These are phyloP conservation scores for Euphorbia pulcherrima DNA, from an alignment of 345 rosid genomes.

Conservation along the genomic window DNA sequence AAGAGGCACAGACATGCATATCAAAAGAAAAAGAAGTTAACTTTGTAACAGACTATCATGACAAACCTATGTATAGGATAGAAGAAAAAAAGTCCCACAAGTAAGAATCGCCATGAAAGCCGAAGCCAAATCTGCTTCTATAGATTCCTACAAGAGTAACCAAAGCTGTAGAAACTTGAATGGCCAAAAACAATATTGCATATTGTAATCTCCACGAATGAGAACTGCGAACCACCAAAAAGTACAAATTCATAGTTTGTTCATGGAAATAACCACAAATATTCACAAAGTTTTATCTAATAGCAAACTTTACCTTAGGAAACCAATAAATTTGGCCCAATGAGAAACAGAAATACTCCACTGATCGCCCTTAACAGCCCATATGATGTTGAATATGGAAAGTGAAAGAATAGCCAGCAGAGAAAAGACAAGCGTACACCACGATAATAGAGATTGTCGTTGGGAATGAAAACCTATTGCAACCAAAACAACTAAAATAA, in stretches of 20 bases:
- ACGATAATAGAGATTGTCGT: constrained; percentile 34
- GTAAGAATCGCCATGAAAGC: constrained; percentile 20
- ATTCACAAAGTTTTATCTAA: not conserved
- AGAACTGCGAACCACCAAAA: constrained; percentile 31
- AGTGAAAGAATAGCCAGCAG: constrained; percentile 34
- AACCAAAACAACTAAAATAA: not conserved
- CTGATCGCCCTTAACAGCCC: constrained; percentile 37
- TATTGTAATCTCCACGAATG: constrained; percentile 33
- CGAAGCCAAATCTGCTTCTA: constrained; percentile 21
- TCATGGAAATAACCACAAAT: not conserved
- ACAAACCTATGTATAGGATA: constrained; percentile 38
- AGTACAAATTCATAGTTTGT: not conserved
- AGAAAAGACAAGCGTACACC: constrained; percentile 38
- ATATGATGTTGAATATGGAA: constrained; percentile 36
- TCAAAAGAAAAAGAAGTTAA: not conserved
- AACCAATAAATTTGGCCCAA: constrained; percentile 47
- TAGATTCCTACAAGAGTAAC: constrained; percentile 34
- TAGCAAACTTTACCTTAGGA: constrained; percentile 32
- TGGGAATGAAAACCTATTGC: constrained; percentile 29
- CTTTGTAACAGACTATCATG: not conserved
- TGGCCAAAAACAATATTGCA: constrained; percentile 28
- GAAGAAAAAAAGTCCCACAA: constrained; percentile 28
- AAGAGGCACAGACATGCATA: not conserved
- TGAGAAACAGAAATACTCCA: constrained; percentile 40
- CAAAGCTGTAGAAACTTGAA: constrained; percentile 31